Conservation (phyloP, 176 grass and related monocot species). For the Carex myosuroides region DNA sequence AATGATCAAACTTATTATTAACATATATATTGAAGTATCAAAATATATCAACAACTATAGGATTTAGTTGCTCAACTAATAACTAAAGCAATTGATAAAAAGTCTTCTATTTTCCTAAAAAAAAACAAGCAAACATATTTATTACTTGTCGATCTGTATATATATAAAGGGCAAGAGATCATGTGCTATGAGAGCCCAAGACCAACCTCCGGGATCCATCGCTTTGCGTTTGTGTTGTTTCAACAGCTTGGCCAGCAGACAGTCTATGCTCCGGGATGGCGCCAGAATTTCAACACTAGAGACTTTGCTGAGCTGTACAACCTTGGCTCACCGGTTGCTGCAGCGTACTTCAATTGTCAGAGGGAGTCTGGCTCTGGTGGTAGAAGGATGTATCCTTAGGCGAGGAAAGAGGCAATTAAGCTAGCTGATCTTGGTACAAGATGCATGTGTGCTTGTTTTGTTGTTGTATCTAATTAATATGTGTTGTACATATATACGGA, state of each 20-base stretch:
- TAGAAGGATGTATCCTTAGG: conserved; percentile 30
- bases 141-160: neutral
- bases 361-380: conserved; percentile 67
- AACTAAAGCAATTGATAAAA: neutral
- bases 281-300: conserved; percentile 61
- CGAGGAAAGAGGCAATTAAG: neutral
- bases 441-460: neutral
- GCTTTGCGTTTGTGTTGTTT: conserved; percentile 62
- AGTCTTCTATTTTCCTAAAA: neutral
- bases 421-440: neutral
- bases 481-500: too few species aligned
- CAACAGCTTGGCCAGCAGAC: conserved; percentile 45
- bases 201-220: conserved; percentile 61
- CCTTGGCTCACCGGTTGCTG: conserved; percentile 45
- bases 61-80: neutral
- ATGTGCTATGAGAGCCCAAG: conserved; percentile 44
- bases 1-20: too few species aligned
- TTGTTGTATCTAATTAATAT: neutral
- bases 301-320: conserved; percentile 68
- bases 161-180: conserved; percentile 46
- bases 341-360: conserved; percentile 72
- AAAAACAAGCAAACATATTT: neutral
- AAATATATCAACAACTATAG: neutral
- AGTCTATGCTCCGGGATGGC: conserved; percentile 52
- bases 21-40: neutral